Evolutionary conservation across 768 basidiomycete species (phyloP), one percentile per base, ranked within the genome.

Genomic region (Leccinum boreale): DNA sequence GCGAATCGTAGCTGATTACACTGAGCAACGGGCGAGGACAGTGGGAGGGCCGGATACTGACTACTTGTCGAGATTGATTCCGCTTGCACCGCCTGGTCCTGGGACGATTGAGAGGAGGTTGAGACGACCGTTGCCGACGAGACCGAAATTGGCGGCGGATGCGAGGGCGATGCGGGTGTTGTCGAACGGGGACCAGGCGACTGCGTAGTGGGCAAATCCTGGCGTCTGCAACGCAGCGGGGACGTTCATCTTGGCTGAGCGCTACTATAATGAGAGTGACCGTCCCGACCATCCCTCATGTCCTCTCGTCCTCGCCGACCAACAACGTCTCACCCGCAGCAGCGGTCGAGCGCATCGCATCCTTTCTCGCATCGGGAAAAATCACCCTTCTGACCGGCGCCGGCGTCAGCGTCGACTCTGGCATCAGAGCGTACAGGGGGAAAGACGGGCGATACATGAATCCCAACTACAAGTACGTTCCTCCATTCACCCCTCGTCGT

Each of bases 71-170:
- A 90, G 56, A 46, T 75, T 79, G 57, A 89, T 56, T 24, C 61
- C 69, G 24, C 78, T 74, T 23, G 71, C 52, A 14, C 80, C 79
- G 29, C 74, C 75, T 1, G 80, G 81, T 15, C 77, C 79, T 26
- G 80, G 76, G 24, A 70, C 73, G 21, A 85, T 73, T 2, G 85
- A 83, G 53, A 81, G 79, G 23, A 89, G 69, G 69, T 88, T 89
- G 45, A 98, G 69, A n/a, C 95, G 80, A 1, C 96, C 96, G 73
- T 97, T 98, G 24, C 96, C 96, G 31, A 98, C 90, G 4, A 98
- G 80, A 3, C 96, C 96, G 72, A 93, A 98, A 74, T 98, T 96
- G 26, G 94, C 91, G 0, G 92, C 81, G 6, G 91, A 91, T 5
- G 92, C 90, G 33, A 93, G 76, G 1, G 92, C 92, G 45, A 93